These are phyloP conservation scores for Daldinia sp. DNA, from an alignment of 2,329 filamentous ascomycete genomes.

Conservation along the genomic window DNA sequence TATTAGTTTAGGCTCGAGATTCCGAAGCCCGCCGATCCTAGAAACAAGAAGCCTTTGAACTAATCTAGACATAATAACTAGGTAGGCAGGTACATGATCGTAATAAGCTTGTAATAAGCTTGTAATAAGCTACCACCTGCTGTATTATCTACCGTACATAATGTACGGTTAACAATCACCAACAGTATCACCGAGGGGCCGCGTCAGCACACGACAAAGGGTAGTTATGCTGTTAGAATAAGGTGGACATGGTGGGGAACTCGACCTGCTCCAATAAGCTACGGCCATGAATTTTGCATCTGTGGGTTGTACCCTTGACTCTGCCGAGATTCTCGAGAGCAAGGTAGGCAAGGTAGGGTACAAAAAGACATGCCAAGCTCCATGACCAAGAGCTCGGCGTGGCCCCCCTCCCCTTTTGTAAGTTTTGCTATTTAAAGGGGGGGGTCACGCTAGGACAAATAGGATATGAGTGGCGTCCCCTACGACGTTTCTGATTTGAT, in stretches of 20 bases:
- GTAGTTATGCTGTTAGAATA: conserved; percentile 36
- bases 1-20: conserved; percentile 35
- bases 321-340: conserved; percentile 36
- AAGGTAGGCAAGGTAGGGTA: conserved; percentile 5
- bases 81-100: too few relatives aligned
- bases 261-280: conserved; percentile 16
- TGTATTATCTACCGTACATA: conserved; percentile 28
- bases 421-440: conserved; percentile 21
- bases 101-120: background rate
- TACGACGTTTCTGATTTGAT: conserved; percentile 37
- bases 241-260: conserved; percentile 36
- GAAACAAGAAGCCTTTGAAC: conserved; percentile 3
- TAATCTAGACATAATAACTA: too few relatives aligned
- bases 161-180: conserved; percentile 20
- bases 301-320: conserved; percentile 27
- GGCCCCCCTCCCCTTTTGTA: conserved; percentile 2
- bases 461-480: conserved; percentile 26
- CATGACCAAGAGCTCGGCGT: conserved; percentile 33
- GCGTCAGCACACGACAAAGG: conserved; percentile 37
- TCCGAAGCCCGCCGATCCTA: conserved; percentile 25
- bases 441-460: conserved; percentile 24
- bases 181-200: conserved; percentile 39
- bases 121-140: conserved; percentile 29
- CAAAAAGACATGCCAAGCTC: conserved; percentile 27
- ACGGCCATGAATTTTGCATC: conserved; percentile 19